These are phyloP conservation scores for Cicer cuneatum DNA, from an alignment of 306 rosid species.

Conservation along the genomic window DNA sequence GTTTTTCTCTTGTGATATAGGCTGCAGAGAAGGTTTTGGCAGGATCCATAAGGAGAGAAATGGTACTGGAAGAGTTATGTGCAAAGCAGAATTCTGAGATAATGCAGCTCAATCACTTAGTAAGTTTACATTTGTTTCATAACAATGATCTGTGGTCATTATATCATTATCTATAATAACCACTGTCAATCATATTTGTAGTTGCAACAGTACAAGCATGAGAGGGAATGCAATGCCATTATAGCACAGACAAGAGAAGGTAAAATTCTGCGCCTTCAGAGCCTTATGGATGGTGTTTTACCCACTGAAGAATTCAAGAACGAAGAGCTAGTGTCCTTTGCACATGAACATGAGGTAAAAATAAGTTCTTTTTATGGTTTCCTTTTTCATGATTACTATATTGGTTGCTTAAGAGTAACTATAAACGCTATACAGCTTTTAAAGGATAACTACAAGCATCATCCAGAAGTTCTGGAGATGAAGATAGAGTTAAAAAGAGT, in stretches of 20 bases:
- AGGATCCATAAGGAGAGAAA: constrained; percentile 92
- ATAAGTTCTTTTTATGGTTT: constrained; percentile 36
- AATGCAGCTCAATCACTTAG: constrained; percentile 82
- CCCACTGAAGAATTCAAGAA: constrained; percentile 79
- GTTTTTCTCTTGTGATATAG: constrained; percentile 48
- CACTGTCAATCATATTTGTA: constrained; percentile 53
- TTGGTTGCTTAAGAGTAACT: constrained; percentile 38
- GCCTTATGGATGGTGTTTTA: constrained; percentile 83
- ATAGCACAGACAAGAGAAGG: constrained; percentile 84
- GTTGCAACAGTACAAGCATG: constrained; percentile 88
- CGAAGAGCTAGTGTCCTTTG: constrained; percentile 69
- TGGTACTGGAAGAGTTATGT: constrained; percentile 85
- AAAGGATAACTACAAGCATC: constrained; percentile 82
- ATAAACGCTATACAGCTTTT: constrained; percentile 64
- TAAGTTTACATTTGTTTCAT: constrained; percentile 46
- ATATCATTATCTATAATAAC: constrained; percentile 38
- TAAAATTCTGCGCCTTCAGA: constrained; percentile 77
- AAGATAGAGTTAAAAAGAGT: constrained; percentile 73
- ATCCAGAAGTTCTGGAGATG: constrained; percentile 76
- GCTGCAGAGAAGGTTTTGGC: constrained; percentile 92
- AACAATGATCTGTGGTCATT: constrained; percentile 13
- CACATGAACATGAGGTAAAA: constrained; percentile 71
- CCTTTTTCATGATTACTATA: constrained; percentile 12
- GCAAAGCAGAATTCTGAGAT: constrained; percentile 78
- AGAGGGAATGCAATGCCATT: constrained; percentile 77